Conservation (phyloP, 345 rosid genomes). For the Eucalyptus virginea region DNA sequence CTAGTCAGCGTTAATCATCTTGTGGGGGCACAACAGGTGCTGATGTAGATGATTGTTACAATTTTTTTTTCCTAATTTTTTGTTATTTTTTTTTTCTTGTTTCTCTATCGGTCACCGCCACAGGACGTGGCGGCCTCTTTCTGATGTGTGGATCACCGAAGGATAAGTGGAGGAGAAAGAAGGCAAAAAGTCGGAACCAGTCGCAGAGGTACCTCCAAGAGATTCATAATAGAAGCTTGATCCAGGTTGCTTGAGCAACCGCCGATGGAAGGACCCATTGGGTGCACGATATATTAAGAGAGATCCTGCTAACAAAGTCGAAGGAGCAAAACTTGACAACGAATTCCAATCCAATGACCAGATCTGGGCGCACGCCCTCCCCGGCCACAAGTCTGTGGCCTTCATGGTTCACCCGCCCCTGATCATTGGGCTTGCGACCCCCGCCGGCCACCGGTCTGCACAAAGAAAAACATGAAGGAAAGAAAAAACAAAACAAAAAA, state of each 20-base stretch:
- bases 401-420: not conserved
- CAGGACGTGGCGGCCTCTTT: not conserved
- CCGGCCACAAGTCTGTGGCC: not conserved
- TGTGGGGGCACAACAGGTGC: fast-evolving
- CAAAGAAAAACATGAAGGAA: not conserved
- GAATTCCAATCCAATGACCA: not conserved
- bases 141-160: not conserved
- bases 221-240: not conserved
- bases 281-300: not conserved
- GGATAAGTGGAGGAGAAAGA: not conserved
- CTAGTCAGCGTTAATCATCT: too few species aligned
- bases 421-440: not conserved
- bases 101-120: not conserved
- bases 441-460: not conserved
- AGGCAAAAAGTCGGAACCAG: not conserved
- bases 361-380: not conserved
- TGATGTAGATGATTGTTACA: not conserved
- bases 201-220: not conserved
- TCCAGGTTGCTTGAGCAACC: not conserved
- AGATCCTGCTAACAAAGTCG: not conserved
- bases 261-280: not conserved
- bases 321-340: not conserved
- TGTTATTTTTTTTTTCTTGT: not conserved
- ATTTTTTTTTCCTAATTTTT: too few species aligned
- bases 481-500: not conserved